Base-by-base conservation (phyloP, 164 flowering plant species). In the Vitis cinerea region DNA sequence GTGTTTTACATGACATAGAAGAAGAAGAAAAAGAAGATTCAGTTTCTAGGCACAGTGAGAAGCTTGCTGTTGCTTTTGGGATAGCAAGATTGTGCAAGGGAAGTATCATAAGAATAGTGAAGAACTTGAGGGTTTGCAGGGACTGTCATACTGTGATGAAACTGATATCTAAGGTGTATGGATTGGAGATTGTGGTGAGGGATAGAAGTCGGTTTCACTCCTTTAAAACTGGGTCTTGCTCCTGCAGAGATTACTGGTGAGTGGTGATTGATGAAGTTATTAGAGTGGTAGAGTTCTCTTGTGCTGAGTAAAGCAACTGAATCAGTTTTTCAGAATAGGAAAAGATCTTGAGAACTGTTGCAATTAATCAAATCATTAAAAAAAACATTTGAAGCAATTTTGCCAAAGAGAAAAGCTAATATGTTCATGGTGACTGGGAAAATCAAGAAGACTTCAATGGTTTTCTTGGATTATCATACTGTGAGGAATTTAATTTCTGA, bases 191-290 rank as follows among this genome's bases (percentile, higher is more conserved):
- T 64, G 80, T 83, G 27, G 73, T 88, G 55, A 81, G 93, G 72
- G 96, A 90, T 65, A 77, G 89, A 63, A 88, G 86, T 72, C 72
- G 90, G 37, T 90, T 88, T 76, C 92, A 90, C 73, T 72, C 78
- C 15, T 87, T 90, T 75, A 81, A 68, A 64, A 68, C 81, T 48
- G 96, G 91, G 8, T 51, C 66, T 62, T 87, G 96, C 75, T 85
- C 91, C 8, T 90, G 93, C 66, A 75, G 74, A 70, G 93, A 87
- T 75, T 90, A 84, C 72, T 90, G 93, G 93, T 90, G 75, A 87
- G 5, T 37, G 44, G 44, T 37, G 44, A 37, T 37, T 37, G 44
- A 37, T 37, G 44, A 37, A 37, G 44, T 37, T 37, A 6, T 37
- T 3, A 37, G 4, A 6, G 44, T 23, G 7, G 44, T 37, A 37